These are phyloP conservation scores for Neodidymelliopsis sp. DNA, from an alignment of 2,329 filamentous ascomycete species.

Conservation along the genomic window DNA sequence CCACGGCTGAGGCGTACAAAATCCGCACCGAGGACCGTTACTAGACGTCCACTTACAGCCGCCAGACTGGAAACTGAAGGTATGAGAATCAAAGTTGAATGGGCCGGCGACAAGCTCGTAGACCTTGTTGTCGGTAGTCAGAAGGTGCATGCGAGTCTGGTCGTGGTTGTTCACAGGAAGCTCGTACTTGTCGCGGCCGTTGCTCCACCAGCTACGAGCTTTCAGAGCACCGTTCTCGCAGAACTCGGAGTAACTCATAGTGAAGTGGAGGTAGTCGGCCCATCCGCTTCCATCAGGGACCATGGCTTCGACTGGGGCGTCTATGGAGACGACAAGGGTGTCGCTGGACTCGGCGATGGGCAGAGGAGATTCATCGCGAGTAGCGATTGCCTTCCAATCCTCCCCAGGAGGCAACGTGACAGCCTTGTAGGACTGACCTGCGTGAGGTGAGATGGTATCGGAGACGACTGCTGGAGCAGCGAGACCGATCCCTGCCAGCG, in stretches of 20 bases:
- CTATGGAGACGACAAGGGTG: neutral
- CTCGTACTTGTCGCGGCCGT: neutral
- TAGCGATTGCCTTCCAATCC: neutral
- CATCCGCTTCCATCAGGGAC: neutral
- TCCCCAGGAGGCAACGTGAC: neutral
- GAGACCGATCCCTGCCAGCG: neutral
- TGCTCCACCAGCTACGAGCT: neutral
- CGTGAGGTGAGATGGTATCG: neutral
- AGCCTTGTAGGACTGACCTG: neutral
- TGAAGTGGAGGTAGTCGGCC: neutral
- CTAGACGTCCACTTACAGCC: slow-evolving; percentile 5
- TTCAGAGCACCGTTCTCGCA: slow-evolving; percentile 9
- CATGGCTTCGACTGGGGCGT: neutral
- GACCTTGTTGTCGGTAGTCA: too few species aligned
- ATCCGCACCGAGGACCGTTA: slow-evolving; percentile 4
- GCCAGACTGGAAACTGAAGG: neutral
- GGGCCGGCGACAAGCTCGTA: neutral
- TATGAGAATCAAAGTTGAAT: neutral
- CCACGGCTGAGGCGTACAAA: slow-evolving; percentile 2
- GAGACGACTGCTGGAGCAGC: neutral
- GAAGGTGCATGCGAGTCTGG: too few species aligned
- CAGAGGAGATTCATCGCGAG: neutral
- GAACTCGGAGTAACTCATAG: slow-evolving; percentile 5
- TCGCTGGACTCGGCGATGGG: neutral
- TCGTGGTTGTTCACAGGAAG: neutral